Evolutionary conservation across 2,329 filamentous ascomycete species (phyloP).

Genomic region (Cercospora sesami): DNA sequence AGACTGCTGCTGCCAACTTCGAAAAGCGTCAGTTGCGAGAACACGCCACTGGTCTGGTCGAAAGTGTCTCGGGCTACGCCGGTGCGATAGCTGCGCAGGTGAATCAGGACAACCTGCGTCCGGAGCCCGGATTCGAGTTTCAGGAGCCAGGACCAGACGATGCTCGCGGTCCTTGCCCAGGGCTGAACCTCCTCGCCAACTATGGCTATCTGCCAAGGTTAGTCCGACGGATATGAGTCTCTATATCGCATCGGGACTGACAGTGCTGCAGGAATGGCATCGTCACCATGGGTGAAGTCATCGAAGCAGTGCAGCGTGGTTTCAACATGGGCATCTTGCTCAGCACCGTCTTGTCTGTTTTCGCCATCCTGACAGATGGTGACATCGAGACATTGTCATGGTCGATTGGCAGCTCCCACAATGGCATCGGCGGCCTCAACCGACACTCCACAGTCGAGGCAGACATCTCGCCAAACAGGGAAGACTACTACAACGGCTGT

Average conservation of each 20-base stretch:
- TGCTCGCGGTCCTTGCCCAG: constrained; percentile 42
- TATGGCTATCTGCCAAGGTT: constrained; percentile 44
- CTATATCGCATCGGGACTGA: too few relatives aligned
- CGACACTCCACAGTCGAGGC: constrained; percentile 36
- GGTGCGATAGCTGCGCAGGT: constrained; percentile 31
- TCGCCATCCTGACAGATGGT: constrained; percentile 35
- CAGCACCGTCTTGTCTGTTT: constrained; percentile 40
- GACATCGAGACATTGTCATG: constrained; percentile 33
- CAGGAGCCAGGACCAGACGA: constrained; percentile 32
- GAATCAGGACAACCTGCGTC: constrained; percentile 32
- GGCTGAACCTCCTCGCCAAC: constrained; percentile 46
- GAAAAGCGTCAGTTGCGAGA: constrained; percentile 18
- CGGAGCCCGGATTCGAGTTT: constrained; percentile 34
- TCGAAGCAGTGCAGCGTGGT: constrained; percentile 37
- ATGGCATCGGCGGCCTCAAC: constrained; percentile 33
- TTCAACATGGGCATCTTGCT: constrained; percentile 45
- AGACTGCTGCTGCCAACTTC: background rate
- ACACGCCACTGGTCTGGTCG: constrained; percentile 14
- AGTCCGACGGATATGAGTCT: constrained; percentile 32
- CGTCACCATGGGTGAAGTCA: constrained; percentile 39
- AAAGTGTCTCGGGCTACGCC: constrained; percentile 22
- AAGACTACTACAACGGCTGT: constrained; percentile 41
- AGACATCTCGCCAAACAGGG: constrained; percentile 37
- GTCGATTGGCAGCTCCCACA: constrained; percentile 32
- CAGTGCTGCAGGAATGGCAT: background rate